Evolutionary conservation across 1,139 yeast species (phyloP), one percentile per base, ranked within the genome.

Genomic region (Saccharomyces pastorianus): DNA sequence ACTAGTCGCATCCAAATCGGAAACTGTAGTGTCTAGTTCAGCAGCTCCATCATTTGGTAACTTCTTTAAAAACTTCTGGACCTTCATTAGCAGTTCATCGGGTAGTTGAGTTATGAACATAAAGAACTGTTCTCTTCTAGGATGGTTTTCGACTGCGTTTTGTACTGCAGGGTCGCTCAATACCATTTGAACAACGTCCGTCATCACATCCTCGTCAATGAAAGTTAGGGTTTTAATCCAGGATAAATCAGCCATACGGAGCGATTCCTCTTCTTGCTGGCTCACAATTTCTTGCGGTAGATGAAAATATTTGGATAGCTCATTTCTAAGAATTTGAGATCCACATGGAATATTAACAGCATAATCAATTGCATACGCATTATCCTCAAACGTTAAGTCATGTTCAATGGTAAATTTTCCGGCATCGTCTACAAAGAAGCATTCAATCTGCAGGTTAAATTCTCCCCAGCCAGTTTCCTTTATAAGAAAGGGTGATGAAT

Each of bases 391-490:
- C 67, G 86, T 84, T 65, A 93, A 79, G 69, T 90, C 96, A 70
- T 93, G 97, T 63, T 78, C 79, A 56, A 93, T 72, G 62, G 85
- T 85, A 59, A 86, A 79, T 67, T 88, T 95, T 28, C 96, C 97
- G 52, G 83, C 84, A 62, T 84, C 84, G 53, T 91, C 96, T 29
- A 84, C 78, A 55, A 87, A 76, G 57, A 83, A 84, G 56, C 91
- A 76, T 2, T 84, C 77, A 59, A 93, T 84, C 42, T 88, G 88
- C 68, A 91, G 79, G 67, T 88, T 96, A 67, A 91, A 91, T 66
- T 91, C 98, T 63, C 99, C 99, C 99, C 99, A 93, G 49, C 99
- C 99, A 72, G 87, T 83, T 71, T 93, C 99, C 66, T 84, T 87
- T 51, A 93, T 81, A 62, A 73, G 77, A 73, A 90, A 93, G 14